Percentiles rank a stretch among this genome's conserved stretches.
Conservation (phyloP, 192 early-diverging fungal genomes). For the Backusella morwellensis region DNA sequence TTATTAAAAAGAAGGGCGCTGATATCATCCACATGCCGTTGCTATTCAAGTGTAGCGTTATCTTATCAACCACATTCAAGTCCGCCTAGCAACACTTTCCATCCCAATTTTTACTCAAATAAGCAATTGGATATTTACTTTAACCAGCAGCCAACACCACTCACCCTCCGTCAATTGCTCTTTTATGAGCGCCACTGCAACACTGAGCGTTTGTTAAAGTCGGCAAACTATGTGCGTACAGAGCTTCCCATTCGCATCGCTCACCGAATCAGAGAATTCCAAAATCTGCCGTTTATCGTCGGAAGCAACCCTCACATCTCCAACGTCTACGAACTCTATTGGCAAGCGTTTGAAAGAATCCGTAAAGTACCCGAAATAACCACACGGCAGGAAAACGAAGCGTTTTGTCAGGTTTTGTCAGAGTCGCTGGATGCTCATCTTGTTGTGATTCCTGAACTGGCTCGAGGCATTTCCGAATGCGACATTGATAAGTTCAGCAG, state of each 20-base stretch:
- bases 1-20: not conserved
- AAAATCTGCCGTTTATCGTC: constrained; percentile 91
- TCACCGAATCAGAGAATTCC: constrained; percentile 92
- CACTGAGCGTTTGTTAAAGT: constrained; percentile 77
- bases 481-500: constrained; percentile 31
- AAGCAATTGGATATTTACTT: constrained; percentile 84
- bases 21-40: not conserved
- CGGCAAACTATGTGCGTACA: constrained; percentile 87
- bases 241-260: constrained; percentile 92
- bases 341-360: constrained; percentile 87
- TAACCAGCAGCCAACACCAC: constrained; percentile 70
- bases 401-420: constrained; percentile 77
- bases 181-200: constrained; percentile 89
- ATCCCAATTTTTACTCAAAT: constrained; percentile 83
- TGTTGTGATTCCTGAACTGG: constrained; percentile 89
- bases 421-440: constrained; percentile 74
- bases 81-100: constrained; percentile 17
- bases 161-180: constrained; percentile 92
- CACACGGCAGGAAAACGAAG: constrained; percentile 80
- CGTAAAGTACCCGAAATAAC: constrained; percentile 67
- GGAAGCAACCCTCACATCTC: constrained; percentile 90
- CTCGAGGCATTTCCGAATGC: constrained; percentile 84
- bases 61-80: not conserved
- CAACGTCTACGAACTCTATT: constrained; percentile 83
- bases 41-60: not conserved